Percentiles rank a stretch among this genome's conserved stretches.
These are phyloP conservation scores for Rhodotorula sp. DNA, from an alignment of 1,284 basidiomycete genomes.

Conservation along the genomic window DNA sequence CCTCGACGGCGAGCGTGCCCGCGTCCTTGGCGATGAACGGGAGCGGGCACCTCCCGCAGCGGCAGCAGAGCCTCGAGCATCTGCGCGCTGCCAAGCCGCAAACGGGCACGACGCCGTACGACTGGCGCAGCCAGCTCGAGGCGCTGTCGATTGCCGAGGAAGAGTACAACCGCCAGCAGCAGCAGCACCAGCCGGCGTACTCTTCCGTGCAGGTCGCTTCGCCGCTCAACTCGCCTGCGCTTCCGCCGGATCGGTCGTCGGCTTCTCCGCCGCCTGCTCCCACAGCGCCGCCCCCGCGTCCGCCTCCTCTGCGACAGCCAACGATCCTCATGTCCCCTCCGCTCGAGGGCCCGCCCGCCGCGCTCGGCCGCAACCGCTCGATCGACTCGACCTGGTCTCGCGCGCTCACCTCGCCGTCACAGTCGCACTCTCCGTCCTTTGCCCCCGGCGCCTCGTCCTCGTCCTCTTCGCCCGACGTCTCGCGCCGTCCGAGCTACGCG, in stretches of 20 bases:
- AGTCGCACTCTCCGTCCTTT: neutral
- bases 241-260: neutral
- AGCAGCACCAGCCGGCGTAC: too few species aligned
- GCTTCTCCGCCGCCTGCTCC: neutral
- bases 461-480: neutral
- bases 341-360: neutral
- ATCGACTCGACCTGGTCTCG: constrained; percentile 18
- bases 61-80: constrained; percentile 21
- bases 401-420: neutral
- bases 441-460: neutral
- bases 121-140: constrained; percentile 1
- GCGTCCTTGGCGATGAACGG: neutral
- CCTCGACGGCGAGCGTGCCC: neutral
- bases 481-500: neutral
- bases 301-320: constrained; percentile 3
- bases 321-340: constrained; percentile 28
- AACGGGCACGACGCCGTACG: neutral
- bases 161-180: too few species aligned
- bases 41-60: neutral
- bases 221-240: neutral
- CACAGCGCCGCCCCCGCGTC: neutral
- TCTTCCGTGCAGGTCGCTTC: too few species aligned
- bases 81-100: neutral
- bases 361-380: neutral
- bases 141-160: neutral